Conservation (phyloP, 2,329 filamentous ascomycete genomes). For the Lomentospora prolificans region DNA sequence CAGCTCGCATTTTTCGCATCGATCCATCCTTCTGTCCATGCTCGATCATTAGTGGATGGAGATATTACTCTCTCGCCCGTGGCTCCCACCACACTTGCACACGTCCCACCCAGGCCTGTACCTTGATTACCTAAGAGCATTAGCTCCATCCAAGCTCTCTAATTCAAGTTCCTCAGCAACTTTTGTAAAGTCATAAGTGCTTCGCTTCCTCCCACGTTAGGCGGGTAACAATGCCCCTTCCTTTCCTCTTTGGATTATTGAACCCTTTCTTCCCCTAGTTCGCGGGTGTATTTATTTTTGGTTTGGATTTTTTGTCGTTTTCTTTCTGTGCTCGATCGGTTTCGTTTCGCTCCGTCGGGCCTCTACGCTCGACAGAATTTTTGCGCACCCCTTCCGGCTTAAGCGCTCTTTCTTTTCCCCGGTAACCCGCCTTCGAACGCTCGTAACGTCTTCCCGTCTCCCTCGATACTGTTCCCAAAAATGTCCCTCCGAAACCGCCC, state of each 20-base stretch:
- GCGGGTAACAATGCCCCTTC: not conserved
- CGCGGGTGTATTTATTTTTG: not conserved
- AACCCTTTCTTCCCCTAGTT: not conserved
- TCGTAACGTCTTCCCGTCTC: not conserved
- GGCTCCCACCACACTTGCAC: too few species aligned
- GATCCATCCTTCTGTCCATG: too few species aligned
- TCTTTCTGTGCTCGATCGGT: not conserved
- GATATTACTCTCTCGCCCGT: too few species aligned
- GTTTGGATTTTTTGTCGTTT: not conserved
- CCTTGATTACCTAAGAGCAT: too few species aligned
- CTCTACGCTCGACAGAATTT: not conserved
- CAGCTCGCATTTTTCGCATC: too few species aligned
- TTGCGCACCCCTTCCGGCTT: not conserved
- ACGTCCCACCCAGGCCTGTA: too few species aligned
- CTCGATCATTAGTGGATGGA: too few species aligned
- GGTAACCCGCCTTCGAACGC: not conserved
- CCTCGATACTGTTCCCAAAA: not conserved
- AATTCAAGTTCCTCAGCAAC: not conserved
- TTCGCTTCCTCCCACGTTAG: not conserved
- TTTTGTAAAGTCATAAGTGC: not conserved
- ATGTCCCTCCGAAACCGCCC: constrained; percentile 6
- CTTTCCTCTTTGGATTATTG: not conserved
- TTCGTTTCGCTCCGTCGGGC: not conserved
- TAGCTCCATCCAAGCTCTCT: too few species aligned
- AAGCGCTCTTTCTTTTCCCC: not conserved